A percentile compares a stretch with the other conserved stretches of the same genome.
Conservation (phyloP, 73 alveolate species). For the Paramecium caudatum region DNA sequence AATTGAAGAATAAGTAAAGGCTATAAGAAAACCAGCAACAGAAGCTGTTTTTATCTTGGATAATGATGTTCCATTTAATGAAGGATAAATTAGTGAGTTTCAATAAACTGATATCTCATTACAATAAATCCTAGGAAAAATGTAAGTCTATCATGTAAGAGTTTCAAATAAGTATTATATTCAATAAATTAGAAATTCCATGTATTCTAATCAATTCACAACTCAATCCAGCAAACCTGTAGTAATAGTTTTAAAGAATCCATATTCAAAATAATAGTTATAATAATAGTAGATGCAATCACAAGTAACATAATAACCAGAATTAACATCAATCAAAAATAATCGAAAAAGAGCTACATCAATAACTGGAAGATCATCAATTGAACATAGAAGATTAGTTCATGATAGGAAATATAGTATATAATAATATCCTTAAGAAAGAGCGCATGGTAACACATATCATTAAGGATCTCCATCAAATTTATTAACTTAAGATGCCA, state of each 20-base stretch:
- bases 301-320: neutral
- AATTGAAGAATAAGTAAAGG: constrained; percentile 31
- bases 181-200: neutral
- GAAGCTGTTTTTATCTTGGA: neutral
- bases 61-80: constrained; percentile 11
- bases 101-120: constrained; percentile 44
- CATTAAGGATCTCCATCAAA: neutral
- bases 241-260: constrained; percentile 33
- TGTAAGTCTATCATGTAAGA: constrained; percentile 30
- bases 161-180: neutral
- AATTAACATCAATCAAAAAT: neutral
- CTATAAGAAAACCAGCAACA: neutral
- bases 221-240: constrained; percentile 31
- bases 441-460: constrained; percentile 6
- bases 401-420: constrained; percentile 19
- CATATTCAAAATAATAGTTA: constrained; percentile 29
- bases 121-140: constrained; percentile 28
- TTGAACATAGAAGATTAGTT: neutral
- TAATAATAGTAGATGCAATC: neutral
- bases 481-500: constrained; percentile 30
- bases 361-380: neutral
- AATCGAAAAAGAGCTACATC: neutral
- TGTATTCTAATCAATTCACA: neutral
- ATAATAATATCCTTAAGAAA: neutral
- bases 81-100: neutral